Evolutionary conservation across 2,329 filamentous ascomycete genomes (phyloP).

Genomic region (Exophiala viscosa): DNA sequence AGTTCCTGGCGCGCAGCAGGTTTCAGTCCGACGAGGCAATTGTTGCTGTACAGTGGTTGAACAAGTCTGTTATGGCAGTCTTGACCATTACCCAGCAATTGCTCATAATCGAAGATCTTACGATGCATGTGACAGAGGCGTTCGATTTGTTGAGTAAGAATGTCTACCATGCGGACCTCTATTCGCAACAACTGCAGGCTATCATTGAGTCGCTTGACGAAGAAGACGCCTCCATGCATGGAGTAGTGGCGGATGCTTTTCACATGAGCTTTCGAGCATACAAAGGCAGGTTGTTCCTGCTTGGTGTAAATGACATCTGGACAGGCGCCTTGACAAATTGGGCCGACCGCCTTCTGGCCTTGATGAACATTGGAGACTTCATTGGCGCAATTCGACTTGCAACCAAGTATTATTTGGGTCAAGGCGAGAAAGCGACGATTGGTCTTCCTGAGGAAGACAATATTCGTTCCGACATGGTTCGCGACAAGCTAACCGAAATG

Average conservation of each 20-base stretch:
- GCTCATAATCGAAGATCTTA: conserved; percentile 84
- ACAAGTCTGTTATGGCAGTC: conserved; percentile 83
- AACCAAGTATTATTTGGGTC: conserved; percentile 85
- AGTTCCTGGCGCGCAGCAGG: conserved; percentile 76
- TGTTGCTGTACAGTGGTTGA: conserved; percentile 94
- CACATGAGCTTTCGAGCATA: conserved; percentile 97
- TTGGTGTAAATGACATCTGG: conserved; percentile 90
- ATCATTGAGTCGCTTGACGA: conserved; percentile 88
- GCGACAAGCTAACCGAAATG: conserved; percentile 86
- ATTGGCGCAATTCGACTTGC: conserved; percentile 86
- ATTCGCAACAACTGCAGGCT: conserved; percentile 77
- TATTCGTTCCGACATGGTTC: conserved; percentile 74
- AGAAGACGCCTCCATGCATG: conserved; percentile 83
- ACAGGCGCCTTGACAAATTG: conserved; percentile 93
- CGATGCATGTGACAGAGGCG: conserved; percentile 86
- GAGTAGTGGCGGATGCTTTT: conserved; percentile 93
- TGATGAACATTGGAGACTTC: conserved; percentile 97
- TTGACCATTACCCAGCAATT: conserved; percentile 92
- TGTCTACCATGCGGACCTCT: conserved; percentile 86
- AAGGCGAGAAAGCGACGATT: conserved; percentile 90
- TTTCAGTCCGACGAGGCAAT: conserved; percentile 96
- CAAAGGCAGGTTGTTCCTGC: conserved; percentile 85
- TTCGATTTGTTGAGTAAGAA: conserved; percentile 90
- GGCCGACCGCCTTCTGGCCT: conserved; percentile 85
- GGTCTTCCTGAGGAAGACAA: conserved; percentile 80